Base-by-base conservation (phyloP, 139 green algal species). In the Gonium pectorale region DNA sequence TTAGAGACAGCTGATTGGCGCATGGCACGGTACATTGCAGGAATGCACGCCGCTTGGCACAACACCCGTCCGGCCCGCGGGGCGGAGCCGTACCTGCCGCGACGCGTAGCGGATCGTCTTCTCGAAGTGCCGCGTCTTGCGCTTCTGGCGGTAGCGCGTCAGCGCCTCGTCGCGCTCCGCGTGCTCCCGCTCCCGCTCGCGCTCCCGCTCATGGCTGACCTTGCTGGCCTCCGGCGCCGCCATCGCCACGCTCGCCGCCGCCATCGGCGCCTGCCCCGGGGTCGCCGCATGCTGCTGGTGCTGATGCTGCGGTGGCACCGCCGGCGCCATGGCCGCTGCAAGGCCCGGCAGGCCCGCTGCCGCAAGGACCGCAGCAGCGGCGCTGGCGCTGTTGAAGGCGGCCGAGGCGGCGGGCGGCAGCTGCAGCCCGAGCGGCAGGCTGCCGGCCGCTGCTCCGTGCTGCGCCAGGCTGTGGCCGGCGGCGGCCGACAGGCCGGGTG, bases 61-160 rank as follows among this genome's bases (percentile, higher is more conserved):
- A n/a, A n/a, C n/a, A n/a, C n/a, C n/a, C n/a, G n/a, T n/a, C n/a
- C n/a, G n/a, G n/a, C n/a, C n/a, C n/a, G n/a, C 19, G 7, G 21
- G 15, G 40, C 35, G 19, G 9, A 5, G 7, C 4, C 60, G 19
- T 44, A 87, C 86, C 80, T 90, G 86, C 1, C 86, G 73, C 11
- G 86, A 87, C 0, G 80, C 80, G 67, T 90, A 90, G 33, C 86
- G 80, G 56, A 90, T 87, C 17, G 86, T 90, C 80, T 90, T 90
- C 31, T 90, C 87, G 59, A 88, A 90, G 19, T 90, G 87, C 2
- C 87, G 77, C 51, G 56, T 86, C 46, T 86, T 87, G 62, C 87
- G 81, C 77, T 90, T 90, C 62, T 86, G 82, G 33, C 82, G 82
- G 82, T 90, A 90, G 31, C 87, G 46, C 8, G 70, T 86, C n/a